Base-by-base conservation (phyloP, 306 rosid genomes). In the Pyrus pyrifolia region DNA sequence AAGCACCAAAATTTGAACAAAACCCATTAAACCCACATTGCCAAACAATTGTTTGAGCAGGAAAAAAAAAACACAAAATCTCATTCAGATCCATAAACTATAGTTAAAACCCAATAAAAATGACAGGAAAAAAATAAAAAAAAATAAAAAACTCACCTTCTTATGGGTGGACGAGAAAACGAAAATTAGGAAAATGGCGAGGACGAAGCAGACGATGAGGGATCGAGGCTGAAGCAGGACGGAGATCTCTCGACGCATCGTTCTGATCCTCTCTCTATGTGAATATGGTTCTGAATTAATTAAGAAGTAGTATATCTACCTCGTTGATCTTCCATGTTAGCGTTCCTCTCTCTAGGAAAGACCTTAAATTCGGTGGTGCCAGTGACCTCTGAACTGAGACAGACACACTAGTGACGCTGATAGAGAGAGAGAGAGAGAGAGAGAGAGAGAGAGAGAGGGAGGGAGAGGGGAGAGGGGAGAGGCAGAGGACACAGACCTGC, bases 181-280 rank as follows among this genome's bases (percentile, higher is more conserved):
- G 80, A 81, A 79, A 49, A 90, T 79, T 38, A 86, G 76, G 79
- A 86, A 81, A 71, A 90, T 68, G 11, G 64, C 74, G 52, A 86
- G 84, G 69, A 79, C 80, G 44, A 85, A 14, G 67, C 79, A 72
- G 82, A 87, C 78, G 40, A 87, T 79, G 62, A 90, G 84, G 80
- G 70, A 86, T 59, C 87, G 78, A n/a, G 91, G 91, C 61, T 87
- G 90, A 33, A 83, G 25, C 71, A 90, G 84, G 58, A 84, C 67
- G 27, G 88, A 81, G 81, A 87, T 85, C 71, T 59, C 91, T 70
- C 88, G 85, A 70, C 88, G 83, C 94, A 89, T 89, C 73, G 84
- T 74, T 80, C 62, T 65, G 21, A 18, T 11, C 44, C 30, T 38
- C 44, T 23, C 31, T 29, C 19, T 59, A 4, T n/a, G 19, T 18